A percentile compares a stretch with the other conserved stretches of the same genome.
Evolutionary conservation across 2,329 filamentous ascomycete genomes (phyloP).

Genomic region (Diaporthe ilicicola): DNA sequence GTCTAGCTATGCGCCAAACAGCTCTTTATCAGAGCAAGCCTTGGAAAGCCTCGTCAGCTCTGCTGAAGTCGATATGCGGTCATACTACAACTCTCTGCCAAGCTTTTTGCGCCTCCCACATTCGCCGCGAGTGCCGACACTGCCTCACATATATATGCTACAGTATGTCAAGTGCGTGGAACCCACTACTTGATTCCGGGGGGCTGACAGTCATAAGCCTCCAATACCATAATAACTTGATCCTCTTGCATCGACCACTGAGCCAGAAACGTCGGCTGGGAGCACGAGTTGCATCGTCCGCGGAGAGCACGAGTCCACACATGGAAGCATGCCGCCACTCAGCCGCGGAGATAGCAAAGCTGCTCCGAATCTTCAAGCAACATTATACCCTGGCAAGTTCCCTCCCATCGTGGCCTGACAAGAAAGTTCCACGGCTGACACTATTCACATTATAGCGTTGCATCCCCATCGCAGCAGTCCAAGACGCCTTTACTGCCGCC

Average conservation of each 20-base stretch:
- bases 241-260: conserved; percentile 37
- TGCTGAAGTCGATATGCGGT: conserved; percentile 33
- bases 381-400: conserved; percentile 36
- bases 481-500: conserved; percentile 34
- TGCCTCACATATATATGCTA: conserved; percentile 38
- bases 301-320: conserved; percentile 24
- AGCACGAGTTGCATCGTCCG: not conserved
- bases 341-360: conserved; percentile 34
- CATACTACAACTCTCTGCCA: conserved; percentile 33
- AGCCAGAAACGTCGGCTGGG: not conserved
- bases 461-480: conserved; percentile 37
- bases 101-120: conserved; percentile 33
- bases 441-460: conserved; percentile 28
- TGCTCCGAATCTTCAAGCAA: conserved; percentile 36
- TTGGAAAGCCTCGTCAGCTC: conserved; percentile 34
- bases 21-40: conserved; percentile 17
- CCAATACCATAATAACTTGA: conserved; percentile 37
- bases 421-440: too few species aligned
- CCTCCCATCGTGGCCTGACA: not conserved
- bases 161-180: conserved; percentile 34
- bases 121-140: conserved; percentile 30
- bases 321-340: conserved; percentile 37
- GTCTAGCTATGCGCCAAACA: conserved; percentile 26
- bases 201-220: conserved; percentile 28
- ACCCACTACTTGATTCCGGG: not conserved